phyloP scores from a whole-genome alignment of 441 rosid genomes.

The Codiaeum variegatum region DNA sequence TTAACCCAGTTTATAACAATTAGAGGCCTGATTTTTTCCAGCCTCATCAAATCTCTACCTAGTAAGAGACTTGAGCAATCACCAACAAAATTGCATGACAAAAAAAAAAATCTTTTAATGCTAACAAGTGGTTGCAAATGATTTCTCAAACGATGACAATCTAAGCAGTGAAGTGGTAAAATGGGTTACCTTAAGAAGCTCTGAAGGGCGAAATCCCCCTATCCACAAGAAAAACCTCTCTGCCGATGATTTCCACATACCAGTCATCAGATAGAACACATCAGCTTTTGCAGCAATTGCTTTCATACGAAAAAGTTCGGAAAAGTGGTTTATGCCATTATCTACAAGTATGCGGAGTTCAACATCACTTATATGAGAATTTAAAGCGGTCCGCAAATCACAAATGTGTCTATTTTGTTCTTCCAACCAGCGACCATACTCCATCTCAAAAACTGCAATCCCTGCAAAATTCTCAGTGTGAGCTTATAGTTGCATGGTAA shows the following conservation, averaged over 20 bases:
- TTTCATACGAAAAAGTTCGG: constrained; percentile 69
- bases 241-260: constrained; percentile 87
- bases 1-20: background rate
- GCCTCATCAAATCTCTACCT: background rate
- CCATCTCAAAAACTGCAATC: constrained; percentile 78
- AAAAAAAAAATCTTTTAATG: too few relatives aligned
- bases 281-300: constrained; percentile 69
- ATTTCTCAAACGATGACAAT: background rate
- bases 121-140: too few relatives aligned
- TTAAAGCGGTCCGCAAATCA: constrained; percentile 75
- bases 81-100: background rate
- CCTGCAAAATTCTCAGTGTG: constrained; percentile 34
- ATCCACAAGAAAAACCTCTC: constrained; percentile 94
- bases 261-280: constrained; percentile 82
- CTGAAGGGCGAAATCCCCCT: constrained; percentile 94
- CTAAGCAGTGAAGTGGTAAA: background rate
- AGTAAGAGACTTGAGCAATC: background rate
- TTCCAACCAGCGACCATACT: constrained; percentile 79
- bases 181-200: constrained; percentile 61
- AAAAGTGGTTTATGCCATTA: constrained; percentile 57
- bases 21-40: background rate
- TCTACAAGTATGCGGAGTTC: constrained; percentile 74
- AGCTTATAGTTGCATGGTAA: background rate
- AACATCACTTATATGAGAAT: constrained; percentile 60
- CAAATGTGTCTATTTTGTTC: constrained; percentile 67